Evolutionary conservation across 192 early-diverging fungal species (phyloP), one percentile per base, ranked within the genome.

Genomic region (Coemansia sp.): DNA sequence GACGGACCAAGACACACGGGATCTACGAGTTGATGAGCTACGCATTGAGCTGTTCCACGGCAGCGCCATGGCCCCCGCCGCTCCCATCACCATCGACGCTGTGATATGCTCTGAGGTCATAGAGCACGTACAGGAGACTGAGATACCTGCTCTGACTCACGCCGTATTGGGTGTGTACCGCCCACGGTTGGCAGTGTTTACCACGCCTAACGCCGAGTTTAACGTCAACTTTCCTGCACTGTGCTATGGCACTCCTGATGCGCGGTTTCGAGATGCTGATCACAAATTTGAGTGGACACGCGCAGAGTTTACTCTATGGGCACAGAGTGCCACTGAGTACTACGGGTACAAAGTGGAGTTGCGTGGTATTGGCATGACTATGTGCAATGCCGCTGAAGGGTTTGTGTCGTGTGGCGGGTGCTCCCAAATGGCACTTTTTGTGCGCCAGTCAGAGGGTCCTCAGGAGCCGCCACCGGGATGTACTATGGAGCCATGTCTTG

Each of bases 281-380:
- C 96, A 98, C 79, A 89, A 89, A 57, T 98, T 96, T 77, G 96
- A 98, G 81, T 98, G 96, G 96, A 95, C 94, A n/a, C 85, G 94
- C 10, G 69, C 67, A 21, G 88, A 95, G 71, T 98, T 98, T 75
- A 63, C 90, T 63, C 37, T 66, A 0, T 98, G 95, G 94, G 91
- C 88, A 14, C 48, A 60, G 2, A 10, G 34, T 1, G 85, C 81
- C 1, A 92, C 92, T 1, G 13, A 45, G 4, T 36, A 83, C 35
- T 93, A 89, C 62, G 87, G 86, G 2, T 97, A 97, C 72, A 40
- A 44, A 16, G 86, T 89, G 24, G 70, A 68, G 68, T 34, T 83
- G 50, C 60, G 46, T 34, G 88, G 56, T 29, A 83, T 61, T 54
- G 84, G 48, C 10, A 64, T 70, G 60, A 62, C 16, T 71, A 87